Evolutionary conservation across 176 grass and related monocot species (phyloP).

Genomic region (Lolium perenne): DNA sequence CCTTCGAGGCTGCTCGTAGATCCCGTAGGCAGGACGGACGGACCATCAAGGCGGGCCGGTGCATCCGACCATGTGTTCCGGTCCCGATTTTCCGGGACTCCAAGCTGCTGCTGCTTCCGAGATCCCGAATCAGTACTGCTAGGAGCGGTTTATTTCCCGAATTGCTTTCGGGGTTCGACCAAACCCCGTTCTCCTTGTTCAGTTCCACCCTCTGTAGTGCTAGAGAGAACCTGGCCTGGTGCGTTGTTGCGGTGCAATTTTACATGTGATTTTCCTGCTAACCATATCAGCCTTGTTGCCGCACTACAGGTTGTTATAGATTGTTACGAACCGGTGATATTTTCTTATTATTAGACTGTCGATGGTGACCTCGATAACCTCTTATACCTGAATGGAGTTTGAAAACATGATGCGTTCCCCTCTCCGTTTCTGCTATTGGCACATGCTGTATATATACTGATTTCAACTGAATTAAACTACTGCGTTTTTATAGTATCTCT

Average conservation of each 20-base stretch:
- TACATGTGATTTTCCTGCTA: not conserved
- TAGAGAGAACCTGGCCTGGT: not conserved
- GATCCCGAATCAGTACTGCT: not conserved
- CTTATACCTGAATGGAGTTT: not conserved
- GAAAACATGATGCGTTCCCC: constrained; percentile 7
- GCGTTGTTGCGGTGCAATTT: not conserved
- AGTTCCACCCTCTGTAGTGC: not conserved
- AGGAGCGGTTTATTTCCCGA: not conserved
- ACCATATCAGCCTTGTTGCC: not conserved
- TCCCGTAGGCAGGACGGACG: too few species aligned
- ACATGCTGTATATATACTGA: constrained; percentile 2
- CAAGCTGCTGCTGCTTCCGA: too few species aligned
- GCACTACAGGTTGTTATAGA: not conserved
- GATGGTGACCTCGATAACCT: not conserved
- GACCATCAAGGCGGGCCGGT: too few species aligned
- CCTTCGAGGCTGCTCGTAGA: too few species aligned
- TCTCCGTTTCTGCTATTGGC: not conserved
- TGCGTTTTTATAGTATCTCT: constrained; percentile 3
- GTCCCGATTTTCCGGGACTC: not conserved
- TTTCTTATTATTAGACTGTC: not conserved
- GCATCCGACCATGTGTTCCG: too few species aligned
- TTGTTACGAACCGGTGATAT: not conserved
- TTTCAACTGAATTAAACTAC: not conserved
- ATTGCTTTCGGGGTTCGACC: not conserved
- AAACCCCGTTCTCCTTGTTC: not conserved